Evolutionary conservation across 2,329 filamentous ascomycete genomes (phyloP), one percentile per base, ranked within the genome.

Genomic region (Stagonosporopsis chrysanthemi): DNA sequence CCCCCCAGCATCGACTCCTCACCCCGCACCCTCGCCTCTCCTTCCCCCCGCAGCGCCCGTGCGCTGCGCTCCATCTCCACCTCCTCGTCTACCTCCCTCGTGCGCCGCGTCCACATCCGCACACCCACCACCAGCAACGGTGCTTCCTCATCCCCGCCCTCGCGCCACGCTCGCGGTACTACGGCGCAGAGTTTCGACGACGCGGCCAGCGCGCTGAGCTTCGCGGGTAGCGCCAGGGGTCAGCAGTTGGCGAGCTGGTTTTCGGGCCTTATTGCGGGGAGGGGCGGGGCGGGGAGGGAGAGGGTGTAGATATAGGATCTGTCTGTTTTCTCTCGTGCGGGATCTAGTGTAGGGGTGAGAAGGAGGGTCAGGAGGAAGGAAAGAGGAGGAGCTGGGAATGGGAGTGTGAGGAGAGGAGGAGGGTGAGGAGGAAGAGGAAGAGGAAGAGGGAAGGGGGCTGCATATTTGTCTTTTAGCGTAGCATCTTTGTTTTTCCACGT

Each of bases 181-280:
- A 64, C 31, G 69, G 4, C n/a, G n/a, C n/a, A n/a, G n/a, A n/a
- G n/a, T n/a, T n/a, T n/a, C n/a, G 19, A 26, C 24, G 15, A 24
- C 5, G 19, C 11, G 5, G 49, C 1, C 38, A 70, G 66, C 44
- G 51, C 64, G 19, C 14, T 67, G 4, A 71, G 68, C 31, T 63
- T 68, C 44, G 63, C 71, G 17, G 66, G 67, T 1, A 69, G 65
- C 36, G 60, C 64, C 44, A 57, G 58, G n/a, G 63, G 67, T 2
- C 73, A 69, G 61, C 69, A 74, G 15, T 41, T 75, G n/a, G 57
- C 70, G 6, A 67, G 38, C 23, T 75, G 73, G 73, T 63, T 76
- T 19, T 74, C 73, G 1, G 72, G 69, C 2, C 50, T 76, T 17
- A 39, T 75, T 29, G 71, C 72, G 2, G 60, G 70, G n/a, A 8